phyloP scores from a whole-genome alignment of 192 early-diverging fungal species.

The Backusella circina region DNA sequence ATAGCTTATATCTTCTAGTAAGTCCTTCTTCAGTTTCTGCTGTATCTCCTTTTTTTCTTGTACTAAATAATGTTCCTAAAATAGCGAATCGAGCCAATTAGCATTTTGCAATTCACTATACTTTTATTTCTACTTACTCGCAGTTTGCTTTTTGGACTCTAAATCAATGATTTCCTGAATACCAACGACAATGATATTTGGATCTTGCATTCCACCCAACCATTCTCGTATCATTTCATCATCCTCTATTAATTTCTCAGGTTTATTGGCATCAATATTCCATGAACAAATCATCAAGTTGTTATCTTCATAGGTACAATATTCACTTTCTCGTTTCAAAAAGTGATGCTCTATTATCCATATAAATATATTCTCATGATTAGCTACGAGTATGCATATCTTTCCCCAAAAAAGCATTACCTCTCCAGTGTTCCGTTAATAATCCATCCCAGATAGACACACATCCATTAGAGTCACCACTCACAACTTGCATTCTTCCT shows the following conservation, averaged over 20 bases:
- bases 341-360: slow-evolving; percentile 50
- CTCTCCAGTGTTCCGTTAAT: slow-evolving; percentile 62
- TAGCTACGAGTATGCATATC: not conserved
- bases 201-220: slow-evolving; percentile 47
- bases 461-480: slow-evolving; percentile 56
- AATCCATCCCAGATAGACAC: slow-evolving; percentile 79
- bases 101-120: not conserved
- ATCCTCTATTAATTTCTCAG: slow-evolving; percentile 64
- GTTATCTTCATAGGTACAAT: slow-evolving; percentile 59
- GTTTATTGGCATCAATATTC: slow-evolving; percentile 93
- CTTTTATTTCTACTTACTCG: slow-evolving; percentile 44
- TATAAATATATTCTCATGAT: not conserved
- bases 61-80: slow-evolving; percentile 50
- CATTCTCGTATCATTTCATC: slow-evolving; percentile 48
- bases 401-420: slow-evolving; percentile 29
- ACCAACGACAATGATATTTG: slow-evolving; percentile 77
- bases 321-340: slow-evolving; percentile 55
- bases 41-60: slow-evolving; percentile 53
- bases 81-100: not conserved
- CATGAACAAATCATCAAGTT: slow-evolving; percentile 83
- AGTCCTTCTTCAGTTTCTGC: slow-evolving; percentile 48
- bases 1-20: slow-evolving; percentile 74
- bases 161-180: slow-evolving; percentile 89
- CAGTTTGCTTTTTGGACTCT: slow-evolving; percentile 77
- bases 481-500: slow-evolving; percentile 54